Evolutionary conservation across 306 rosid genomes (phyloP).

Genomic region (Malus sylvestris): DNA sequence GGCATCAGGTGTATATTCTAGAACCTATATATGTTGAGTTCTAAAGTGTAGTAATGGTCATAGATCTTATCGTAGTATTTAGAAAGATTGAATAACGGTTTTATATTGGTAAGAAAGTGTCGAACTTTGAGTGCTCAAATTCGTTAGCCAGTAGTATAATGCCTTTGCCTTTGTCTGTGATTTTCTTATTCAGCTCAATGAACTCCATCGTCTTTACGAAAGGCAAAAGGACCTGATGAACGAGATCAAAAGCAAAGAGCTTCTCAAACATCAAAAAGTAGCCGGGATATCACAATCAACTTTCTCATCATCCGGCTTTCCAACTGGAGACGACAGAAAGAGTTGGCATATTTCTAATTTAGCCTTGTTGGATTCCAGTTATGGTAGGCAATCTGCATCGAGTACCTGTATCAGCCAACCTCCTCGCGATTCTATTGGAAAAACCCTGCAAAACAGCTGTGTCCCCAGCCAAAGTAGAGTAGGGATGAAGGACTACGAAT

Average conservation of each 20-base stretch:
- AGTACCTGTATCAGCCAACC: slow-evolving; percentile 21
- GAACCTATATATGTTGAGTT: not conserved
- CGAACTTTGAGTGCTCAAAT: not conserved
- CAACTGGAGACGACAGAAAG: slow-evolving; percentile 17
- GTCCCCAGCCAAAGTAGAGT: slow-evolving; percentile 5
- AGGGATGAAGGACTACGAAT: slow-evolving; percentile 3
- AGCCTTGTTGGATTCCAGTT: slow-evolving; percentile 17
- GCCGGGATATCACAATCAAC: slow-evolving; percentile 20
- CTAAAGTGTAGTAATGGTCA: not conserved
- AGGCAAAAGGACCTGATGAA: slow-evolving; percentile 45
- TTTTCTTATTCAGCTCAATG: slow-evolving; percentile 28
- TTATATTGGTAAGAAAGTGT: not conserved
- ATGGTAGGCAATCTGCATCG: slow-evolving; percentile 9
- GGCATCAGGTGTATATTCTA: slow-evolving; percentile 25
- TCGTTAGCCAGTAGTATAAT: not conserved
- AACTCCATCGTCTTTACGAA: slow-evolving; percentile 43
- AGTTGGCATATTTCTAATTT: slow-evolving; percentile 11
- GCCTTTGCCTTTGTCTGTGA: not conserved
- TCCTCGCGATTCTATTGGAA: slow-evolving; percentile 16
- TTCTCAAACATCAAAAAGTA: not conserved
- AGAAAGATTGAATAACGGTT: not conserved
- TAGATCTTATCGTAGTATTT: not conserved
- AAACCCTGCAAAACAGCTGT: slow-evolving; percentile 2
- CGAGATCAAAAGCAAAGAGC: slow-evolving; percentile 20
- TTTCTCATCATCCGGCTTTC: slow-evolving; percentile 11